Conservation (phyloP, 768 basidiomycete species). For the Panus rudis region DNA sequence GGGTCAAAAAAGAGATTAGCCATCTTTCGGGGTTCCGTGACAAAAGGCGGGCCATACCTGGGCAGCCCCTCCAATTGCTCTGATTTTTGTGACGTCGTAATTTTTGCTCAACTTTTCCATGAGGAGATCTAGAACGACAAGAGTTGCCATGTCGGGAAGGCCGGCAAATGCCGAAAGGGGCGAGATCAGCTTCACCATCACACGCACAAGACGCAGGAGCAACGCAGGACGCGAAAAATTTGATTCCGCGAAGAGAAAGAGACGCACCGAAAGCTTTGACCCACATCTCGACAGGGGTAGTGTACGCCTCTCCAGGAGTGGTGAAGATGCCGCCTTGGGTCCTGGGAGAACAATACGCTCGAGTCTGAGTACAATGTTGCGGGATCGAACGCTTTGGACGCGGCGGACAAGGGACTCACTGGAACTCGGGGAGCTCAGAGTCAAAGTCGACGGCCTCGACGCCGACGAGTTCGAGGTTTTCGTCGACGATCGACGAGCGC, state of each 20-base stretch:
- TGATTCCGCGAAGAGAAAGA: slow-evolving; percentile 44
- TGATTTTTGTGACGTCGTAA: slow-evolving; percentile 65
- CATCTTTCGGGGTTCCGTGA: not conserved
- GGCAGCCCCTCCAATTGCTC: slow-evolving; percentile 71
- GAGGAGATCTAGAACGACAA: slow-evolving; percentile 47
- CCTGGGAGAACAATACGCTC: slow-evolving; percentile 31
- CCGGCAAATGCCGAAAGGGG: not conserved
- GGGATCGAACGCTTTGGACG: slow-evolving; percentile 1
- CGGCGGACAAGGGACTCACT: slow-evolving; percentile 43
- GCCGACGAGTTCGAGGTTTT: slow-evolving; percentile 72
- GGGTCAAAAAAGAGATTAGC: slow-evolving; percentile 4
- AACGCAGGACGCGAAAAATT: slow-evolving; percentile 31
- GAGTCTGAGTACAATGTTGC: slow-evolving; percentile 5
- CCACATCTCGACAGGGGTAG: slow-evolving; percentile 89
- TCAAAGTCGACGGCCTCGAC: slow-evolving; percentile 84
- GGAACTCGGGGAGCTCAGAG: slow-evolving; percentile 68
- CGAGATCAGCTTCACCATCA: no score
- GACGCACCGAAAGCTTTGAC: slow-evolving; percentile 74
- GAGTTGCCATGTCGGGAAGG: not conserved
- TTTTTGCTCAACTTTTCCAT: slow-evolving; percentile 67
- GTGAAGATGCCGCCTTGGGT: slow-evolving; percentile 85
- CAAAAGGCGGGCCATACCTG: slow-evolving; percentile 43
- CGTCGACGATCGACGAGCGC: slow-evolving; percentile 78
- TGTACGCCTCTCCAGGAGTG: slow-evolving; percentile 79
- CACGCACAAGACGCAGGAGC: not conserved